These are phyloP conservation scores for Pleurotus giganteus DNA, from an alignment of 768 basidiomycete species.

Conservation along the genomic window DNA sequence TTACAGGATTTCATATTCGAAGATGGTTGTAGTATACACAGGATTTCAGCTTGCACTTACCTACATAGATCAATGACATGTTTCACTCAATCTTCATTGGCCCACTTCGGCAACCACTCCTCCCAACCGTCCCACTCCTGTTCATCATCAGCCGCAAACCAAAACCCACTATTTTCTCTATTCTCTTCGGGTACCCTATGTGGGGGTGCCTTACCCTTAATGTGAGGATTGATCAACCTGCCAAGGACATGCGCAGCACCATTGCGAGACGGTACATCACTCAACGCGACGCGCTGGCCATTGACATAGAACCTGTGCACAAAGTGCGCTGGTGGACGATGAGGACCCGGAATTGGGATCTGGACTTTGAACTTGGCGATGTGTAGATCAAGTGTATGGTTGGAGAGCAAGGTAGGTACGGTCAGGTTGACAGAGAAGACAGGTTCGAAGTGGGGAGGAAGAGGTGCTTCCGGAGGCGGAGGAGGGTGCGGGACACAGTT, in stretches of 20 bases:
- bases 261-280: conserved; percentile 53
- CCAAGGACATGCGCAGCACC: conserved; percentile 54
- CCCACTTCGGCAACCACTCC: conserved; percentile 50
- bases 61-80: too few species aligned
- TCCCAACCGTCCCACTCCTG: conserved; percentile 50
- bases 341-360: conserved; percentile 35
- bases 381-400: conserved; percentile 43
- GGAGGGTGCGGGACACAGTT: not conserved
- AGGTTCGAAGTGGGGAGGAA: conserved; percentile 21
- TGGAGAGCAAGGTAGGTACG: conserved; percentile 39
- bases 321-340: conserved; percentile 24
- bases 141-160: conserved; percentile 20
- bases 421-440: conserved; percentile 33
- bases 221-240: conserved; percentile 36
- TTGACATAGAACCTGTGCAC: conserved; percentile 39
- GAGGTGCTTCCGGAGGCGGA: not conserved
- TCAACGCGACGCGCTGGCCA: conserved; percentile 30
- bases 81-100: conserved; percentile 26
- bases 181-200: conserved; percentile 10
- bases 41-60: too few species aligned
- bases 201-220: conserved; percentile 17
- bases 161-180: too few species aligned
- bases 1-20: too few species aligned
- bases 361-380: conserved; percentile 45
- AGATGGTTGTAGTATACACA: too few species aligned